Evolutionary conservation across 306 rosid species (phyloP), one percentile per base, ranked within the genome.

Genomic region (Rosa lucieae): DNA sequence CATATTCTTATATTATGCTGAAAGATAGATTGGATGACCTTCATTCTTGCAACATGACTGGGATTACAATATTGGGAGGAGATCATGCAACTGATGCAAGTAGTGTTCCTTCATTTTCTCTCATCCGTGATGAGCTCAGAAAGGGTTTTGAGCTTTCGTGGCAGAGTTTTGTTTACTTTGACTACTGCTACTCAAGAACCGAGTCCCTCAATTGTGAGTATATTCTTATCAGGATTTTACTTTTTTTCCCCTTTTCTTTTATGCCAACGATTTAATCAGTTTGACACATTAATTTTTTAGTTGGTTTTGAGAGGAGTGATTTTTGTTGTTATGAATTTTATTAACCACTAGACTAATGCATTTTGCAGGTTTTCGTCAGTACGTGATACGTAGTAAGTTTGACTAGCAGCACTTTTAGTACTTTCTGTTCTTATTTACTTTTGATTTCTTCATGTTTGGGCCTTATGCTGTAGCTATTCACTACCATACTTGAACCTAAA

Each of bases 81-180:
- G 2, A 23, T 23, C 26, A 23, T 23, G 26, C 26, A 23, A 23
- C 26, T 23, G 0, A 23, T 23, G 26, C 26, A 23, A 23, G 26
- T 23, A 10, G 0, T 0, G 20, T 0, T 29, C 37, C 0, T 53
- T 20, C 77, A 10, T 37, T 20, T 73, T 37, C 66, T 10, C 7
- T 10, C 66, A 73, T 73, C 47, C 66, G 66, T 2, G 35, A 73
- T 52, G 6, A 2, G 0, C 18, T 52, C 11, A 52, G 5, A 37
- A 52, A 6, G 0, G 77, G 77, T 2, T 18, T 52, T 2, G 1
- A 0, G 18, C 66, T 73, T 10, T 1, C 2, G 0, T 73, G 65
- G 65, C 0, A 0, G 0, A 0, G 0, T 14, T 15, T 4, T 17
- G 15, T 48, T 29, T 10, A 29, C 46, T 0, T 0, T 1, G 1